Evolutionary conservation across 179 eudicot species (phyloP), one percentile per base, ranked within the genome.

Genomic region (Beta macrorhiza): DNA sequence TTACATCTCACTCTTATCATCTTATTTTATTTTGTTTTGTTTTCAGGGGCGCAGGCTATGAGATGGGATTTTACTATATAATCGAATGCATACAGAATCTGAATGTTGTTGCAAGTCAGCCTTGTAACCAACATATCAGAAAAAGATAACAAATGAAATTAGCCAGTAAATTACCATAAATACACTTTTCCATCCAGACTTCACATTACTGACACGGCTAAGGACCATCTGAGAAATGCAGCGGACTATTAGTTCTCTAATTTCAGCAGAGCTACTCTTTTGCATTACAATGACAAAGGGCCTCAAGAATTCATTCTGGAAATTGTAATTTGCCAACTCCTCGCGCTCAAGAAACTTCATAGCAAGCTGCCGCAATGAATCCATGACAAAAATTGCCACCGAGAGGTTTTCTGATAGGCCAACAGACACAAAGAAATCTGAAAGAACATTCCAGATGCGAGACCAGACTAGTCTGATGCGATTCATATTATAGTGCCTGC

Each of bases 121-220:
- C 32, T 29, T n/a, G 17, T 45, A 77, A 72, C 37, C 32, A 76
- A 37, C 67, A 42, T 32, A 59, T 22, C 52, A 78, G 2, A 69
- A 5, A 74, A 44, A 15, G 2, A 17, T 8, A 52, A 12, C 12
- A 69, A 9, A 77, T 29, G 57, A 25, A 72, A 67, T 32, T 61
- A 53, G 49, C 44, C 45, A 67, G 63, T 13, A 12, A 47, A 78
- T 80, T 90, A 96, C 99, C 99, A 88, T 82, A 84, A 96, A 96
- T 63, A 96, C 99, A 83, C 99, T 96, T 88, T 91, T 96, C 99
- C 99, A 96, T 78, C 99, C 99, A 89, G 99, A 96, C 88, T 96
- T 96, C 78, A 96, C 93, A 85, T 96, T 96, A 67, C 84, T 82
- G 80, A 96, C 98, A 81, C 97, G 96, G 84, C 92, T 96, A 76